Evolutionary conservation across 2,329 filamentous ascomycete genomes (phyloP), one percentile per base, ranked within the genome.

Genomic region (Fusarium incarnatum): DNA sequence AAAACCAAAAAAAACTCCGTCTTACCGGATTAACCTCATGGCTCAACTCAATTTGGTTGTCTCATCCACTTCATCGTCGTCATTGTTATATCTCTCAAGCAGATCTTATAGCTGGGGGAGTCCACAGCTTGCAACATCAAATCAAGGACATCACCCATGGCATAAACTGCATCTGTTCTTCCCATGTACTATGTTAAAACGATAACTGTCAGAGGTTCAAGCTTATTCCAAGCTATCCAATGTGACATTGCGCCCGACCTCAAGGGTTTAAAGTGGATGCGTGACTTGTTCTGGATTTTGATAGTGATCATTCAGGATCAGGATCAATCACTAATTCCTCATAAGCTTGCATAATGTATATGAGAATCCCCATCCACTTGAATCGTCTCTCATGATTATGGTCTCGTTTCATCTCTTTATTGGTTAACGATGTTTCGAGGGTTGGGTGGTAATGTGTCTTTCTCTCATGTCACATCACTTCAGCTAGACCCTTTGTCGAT

Each of bases 401-500:
- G 34, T 37, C 34, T n/a, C 34, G 44, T 34, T 48, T 50, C 20
- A 23, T 34, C 27, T 60, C 27, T 22, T 41, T 49, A 30, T 34
- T 53, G 20, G 28, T 37, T 40, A n/a, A 23, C 8, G 27, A 44
- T 42, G 27, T 40, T n/a, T 49, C 27, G 40, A 50, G 27, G 28
- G 42, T 52, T 42, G 41, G 28, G 34, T 18, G 41, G 57, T 63
- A 67, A 56, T 57, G 53, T 63, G 44, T 37, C 62, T 55, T 46
- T 50, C 30, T 55, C 34, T 41, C 27, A 59, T 70, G 67, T 63
- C 64, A 70, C 67, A 53, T 70, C 61, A 70, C 67, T 46, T 48
- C n/a, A 18, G 32, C 40, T 49, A 42, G 53, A 64, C 46, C 59
- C 58, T 60, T 64, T 60, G 64, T 68, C 59, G 67, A 70, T 64